phyloP scores from a whole-genome alignment of 257 asterid species.

The Striga asiatica region DNA sequence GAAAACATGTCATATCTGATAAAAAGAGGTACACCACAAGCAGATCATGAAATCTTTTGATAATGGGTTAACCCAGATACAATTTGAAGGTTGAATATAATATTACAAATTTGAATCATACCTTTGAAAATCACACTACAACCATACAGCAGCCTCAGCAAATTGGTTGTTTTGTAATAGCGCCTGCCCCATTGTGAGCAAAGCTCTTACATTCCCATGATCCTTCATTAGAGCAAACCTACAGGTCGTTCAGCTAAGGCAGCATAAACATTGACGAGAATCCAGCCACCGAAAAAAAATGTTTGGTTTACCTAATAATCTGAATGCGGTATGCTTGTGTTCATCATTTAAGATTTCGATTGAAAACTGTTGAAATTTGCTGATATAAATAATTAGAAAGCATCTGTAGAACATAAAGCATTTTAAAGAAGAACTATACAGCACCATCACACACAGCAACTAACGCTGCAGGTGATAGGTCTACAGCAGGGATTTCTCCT shows the following conservation, averaged over 20 bases:
- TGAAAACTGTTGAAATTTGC: constrained; percentile 45
- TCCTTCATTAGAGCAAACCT: constrained; percentile 89
- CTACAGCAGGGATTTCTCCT: constrained; percentile 36
- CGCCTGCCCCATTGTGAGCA: constrained; percentile 67
- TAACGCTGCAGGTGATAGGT: constrained; percentile 59
- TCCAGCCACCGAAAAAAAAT: constrained; percentile 11
- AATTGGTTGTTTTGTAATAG: constrained; percentile 36
- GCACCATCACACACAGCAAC: constrained; percentile 43
- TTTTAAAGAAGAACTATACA: background rate
- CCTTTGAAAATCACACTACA: constrained; percentile 72
- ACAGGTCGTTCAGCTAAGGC: constrained; percentile 30
- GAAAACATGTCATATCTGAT: background rate
- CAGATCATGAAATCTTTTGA: background rate
- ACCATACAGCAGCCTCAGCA: constrained; percentile 54
- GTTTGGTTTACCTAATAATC: constrained; percentile 44
- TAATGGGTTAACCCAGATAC: background rate
- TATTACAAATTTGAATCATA: constrained; percentile 16
- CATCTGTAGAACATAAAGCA: background rate
- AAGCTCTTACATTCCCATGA: constrained; percentile 60
- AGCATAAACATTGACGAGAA: constrained; percentile 19
- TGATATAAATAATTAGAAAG: constrained; percentile 13
- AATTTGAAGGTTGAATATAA: background rate
- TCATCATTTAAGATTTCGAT: constrained; percentile 41
- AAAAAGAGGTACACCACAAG: too few relatives aligned
- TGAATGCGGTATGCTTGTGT: constrained; percentile 39